phyloP scores from a whole-genome alignment of 2,329 filamentous ascomycete genomes.

The Trichophyton benhamiae region DNA sequence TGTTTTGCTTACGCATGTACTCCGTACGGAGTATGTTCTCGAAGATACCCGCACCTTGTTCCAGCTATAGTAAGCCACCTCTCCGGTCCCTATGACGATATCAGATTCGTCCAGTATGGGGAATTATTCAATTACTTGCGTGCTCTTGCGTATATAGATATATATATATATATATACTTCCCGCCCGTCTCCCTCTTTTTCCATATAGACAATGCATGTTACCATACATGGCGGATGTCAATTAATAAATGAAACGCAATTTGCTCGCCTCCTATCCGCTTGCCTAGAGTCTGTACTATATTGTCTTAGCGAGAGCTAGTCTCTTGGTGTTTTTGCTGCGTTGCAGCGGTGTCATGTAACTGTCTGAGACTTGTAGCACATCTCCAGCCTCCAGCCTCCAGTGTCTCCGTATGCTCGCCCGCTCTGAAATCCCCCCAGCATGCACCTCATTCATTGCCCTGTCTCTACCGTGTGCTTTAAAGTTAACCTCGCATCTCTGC shows the following conservation, averaged over 20 bases:
- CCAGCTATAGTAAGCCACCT: background rate
- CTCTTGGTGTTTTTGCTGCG: background rate
- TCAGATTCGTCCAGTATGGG: background rate
- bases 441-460: background rate
- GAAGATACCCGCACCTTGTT: background rate
- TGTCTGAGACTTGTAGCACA: background rate
- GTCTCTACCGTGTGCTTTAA: background rate
- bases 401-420: no score
- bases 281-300: background rate
- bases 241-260: background rate
- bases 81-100: background rate
- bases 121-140: background rate
- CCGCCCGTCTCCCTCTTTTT: background rate
- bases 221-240: background rate
- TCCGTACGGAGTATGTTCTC: no score
- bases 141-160: background rate
- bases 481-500: background rate
- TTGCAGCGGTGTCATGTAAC: background rate
- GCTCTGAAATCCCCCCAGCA: no score
- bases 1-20: no score
- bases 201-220: background rate
- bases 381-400: background rate
- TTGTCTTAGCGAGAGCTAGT: background rate
- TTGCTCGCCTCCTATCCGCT: background rate
- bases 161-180: background rate